Percentiles rank a stretch among this genome's conserved stretches.
Conservation (phyloP, 2,329 filamentous ascomycete species). For the Aspergillus quadricinctus region DNA sequence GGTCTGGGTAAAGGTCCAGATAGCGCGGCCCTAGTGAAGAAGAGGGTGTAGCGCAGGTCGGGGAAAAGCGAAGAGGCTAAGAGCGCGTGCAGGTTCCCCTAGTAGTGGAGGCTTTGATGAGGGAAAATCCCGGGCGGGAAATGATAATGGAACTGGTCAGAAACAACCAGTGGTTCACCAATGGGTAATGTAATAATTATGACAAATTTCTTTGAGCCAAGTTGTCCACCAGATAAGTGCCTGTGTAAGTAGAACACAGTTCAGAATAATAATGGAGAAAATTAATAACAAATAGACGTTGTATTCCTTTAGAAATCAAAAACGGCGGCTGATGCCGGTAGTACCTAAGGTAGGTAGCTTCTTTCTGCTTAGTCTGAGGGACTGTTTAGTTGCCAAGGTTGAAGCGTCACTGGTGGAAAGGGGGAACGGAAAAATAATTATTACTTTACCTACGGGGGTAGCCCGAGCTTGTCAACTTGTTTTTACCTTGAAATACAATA, state of each 20-base stretch:
- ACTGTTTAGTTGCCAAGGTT: not conserved
- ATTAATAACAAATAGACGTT: not conserved
- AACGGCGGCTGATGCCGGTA: constrained; percentile 24
- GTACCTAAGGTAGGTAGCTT: constrained; percentile 1
- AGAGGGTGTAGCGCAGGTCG: constrained; percentile 33
- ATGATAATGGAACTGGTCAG: not conserved
- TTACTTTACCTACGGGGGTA: not conserved
- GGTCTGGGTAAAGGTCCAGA: constrained; percentile 19
- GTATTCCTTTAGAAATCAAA: not conserved
- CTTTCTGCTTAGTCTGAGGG: constrained; percentile 1
- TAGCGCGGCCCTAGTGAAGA: constrained; percentile 27
- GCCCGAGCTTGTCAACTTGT: not conserved
- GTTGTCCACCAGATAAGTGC: not conserved
- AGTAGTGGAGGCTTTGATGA: constrained; percentile 6
- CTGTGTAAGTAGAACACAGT: not conserved
- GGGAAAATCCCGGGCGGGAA: not conserved
- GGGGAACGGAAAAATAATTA: constrained; percentile 2
- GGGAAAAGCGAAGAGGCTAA: constrained; percentile 26
- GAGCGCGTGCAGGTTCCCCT: constrained; percentile 23
- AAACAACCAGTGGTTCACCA: not conserved
- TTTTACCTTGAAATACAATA: not conserved
- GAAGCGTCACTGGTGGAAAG: constrained; percentile 10
- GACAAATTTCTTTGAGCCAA: not conserved
- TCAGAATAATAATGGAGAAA: not conserved
- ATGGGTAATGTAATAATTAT: not conserved